These are phyloP conservation scores for Vigna trinervia DNA, from an alignment of 306 rosid species.

Conservation along the genomic window DNA sequence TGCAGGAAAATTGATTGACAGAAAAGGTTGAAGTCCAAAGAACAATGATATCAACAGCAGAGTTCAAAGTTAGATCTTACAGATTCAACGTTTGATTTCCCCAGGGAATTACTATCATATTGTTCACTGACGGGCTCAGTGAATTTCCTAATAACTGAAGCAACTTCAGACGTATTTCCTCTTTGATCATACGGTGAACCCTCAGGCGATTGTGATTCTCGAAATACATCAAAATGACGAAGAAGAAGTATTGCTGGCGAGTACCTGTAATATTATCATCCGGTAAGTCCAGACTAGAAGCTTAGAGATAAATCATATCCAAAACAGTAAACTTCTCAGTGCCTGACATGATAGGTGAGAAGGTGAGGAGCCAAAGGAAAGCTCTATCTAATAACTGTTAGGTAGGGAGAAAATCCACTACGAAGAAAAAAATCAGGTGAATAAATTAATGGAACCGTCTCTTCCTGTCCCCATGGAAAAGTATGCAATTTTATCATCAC, in stretches of 20 bases:
- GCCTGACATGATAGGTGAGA: constrained; percentile 31
- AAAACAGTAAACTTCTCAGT: constrained; percentile 37
- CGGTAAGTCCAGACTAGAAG: constrained; percentile 35
- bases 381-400: constrained; percentile 15
- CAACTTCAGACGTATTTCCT: constrained; percentile 77
- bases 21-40: constrained; percentile 21
- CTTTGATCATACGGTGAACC: constrained; percentile 72
- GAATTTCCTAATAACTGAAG: constrained; percentile 80
- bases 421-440: neutral
- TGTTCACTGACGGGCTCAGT: constrained; percentile 74
- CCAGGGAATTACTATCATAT: constrained; percentile 51
- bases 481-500: neutral
- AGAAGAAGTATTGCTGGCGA: constrained; percentile 89
- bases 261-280: constrained; percentile 66
- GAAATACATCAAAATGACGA: constrained; percentile 90
- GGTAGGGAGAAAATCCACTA: neutral
- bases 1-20: constrained; percentile 7
- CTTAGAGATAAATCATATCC: constrained; percentile 36
- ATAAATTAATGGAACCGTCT: constrained; percentile 15
- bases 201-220: constrained; percentile 65
- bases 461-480: constrained; percentile 15
- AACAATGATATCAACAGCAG: constrained; percentile 10
- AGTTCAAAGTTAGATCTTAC: constrained; percentile 63
- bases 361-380: constrained; percentile 24
- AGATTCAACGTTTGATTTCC: constrained; percentile 56